Evolutionary conservation across 148 eudicot species (phyloP).

Genomic region (Vaccinium darrowii): DNA sequence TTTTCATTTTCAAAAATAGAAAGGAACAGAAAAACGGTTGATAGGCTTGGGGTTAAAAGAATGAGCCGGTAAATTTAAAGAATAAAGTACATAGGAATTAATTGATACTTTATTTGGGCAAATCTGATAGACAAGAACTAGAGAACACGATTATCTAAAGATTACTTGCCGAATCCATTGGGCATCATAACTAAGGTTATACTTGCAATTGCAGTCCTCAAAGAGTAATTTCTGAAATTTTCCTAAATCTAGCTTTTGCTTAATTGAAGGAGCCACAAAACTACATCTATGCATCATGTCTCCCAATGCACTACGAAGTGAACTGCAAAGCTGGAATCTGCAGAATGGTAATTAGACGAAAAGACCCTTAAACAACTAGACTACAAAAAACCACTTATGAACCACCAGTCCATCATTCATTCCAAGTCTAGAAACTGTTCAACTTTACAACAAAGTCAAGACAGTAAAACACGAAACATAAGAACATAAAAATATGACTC

Average conservation of each 20-base stretch:
- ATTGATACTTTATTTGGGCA: background rate
- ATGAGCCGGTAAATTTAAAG: background rate
- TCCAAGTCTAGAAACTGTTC: background rate
- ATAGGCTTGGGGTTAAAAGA: too few species aligned
- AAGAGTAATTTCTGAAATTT: background rate
- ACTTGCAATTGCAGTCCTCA: background rate
- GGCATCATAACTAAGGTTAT: background rate
- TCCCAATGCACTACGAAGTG: background rate
- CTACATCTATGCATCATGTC: background rate
- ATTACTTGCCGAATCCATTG: background rate
- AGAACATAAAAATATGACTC: background rate
- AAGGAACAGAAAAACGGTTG: too few species aligned
- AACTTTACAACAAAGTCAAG: background rate
- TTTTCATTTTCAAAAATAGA: too few species aligned
- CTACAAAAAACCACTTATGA: background rate
- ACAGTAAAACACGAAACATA: background rate
- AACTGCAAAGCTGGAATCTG: background rate
- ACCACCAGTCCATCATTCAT: background rate
- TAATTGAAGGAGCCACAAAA: background rate
- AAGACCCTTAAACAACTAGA: background rate
- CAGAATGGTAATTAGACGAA: background rate
- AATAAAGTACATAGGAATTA: background rate
- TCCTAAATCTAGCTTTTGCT: background rate
- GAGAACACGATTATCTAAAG: background rate
- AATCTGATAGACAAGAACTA: background rate